Conservation (phyloP, 2,329 filamentous ascomycete species). For the Mollisia scopiformis region DNA sequence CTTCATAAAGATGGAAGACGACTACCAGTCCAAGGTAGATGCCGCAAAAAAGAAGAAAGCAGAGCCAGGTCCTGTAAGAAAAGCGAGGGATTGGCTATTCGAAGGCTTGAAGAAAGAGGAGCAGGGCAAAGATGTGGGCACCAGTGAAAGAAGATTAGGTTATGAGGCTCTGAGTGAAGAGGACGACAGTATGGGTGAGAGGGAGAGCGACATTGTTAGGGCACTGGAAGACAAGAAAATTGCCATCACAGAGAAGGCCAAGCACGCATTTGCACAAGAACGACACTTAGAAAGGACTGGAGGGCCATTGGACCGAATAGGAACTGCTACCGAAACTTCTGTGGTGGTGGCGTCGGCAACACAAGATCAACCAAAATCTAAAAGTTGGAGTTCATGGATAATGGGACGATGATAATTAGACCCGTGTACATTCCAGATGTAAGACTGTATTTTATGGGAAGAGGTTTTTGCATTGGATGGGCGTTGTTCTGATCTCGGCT, state of each 20-base stretch:
- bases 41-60: slow-evolving; percentile 34
- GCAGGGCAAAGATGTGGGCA: slow-evolving; percentile 28
- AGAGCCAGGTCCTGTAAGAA: slow-evolving; percentile 31
- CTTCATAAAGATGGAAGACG: slow-evolving; percentile 60
- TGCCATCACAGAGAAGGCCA: slow-evolving; percentile 28
- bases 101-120: slow-evolving; percentile 38
- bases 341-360: neutral
- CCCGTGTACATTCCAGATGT: slow-evolving; percentile 6
- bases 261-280: slow-evolving; percentile 34
- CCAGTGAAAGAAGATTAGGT: slow-evolving; percentile 26
- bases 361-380: slow-evolving; percentile 20
- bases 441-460: slow-evolving; percentile 33
- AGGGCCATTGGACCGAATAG: slow-evolving; percentile 34
- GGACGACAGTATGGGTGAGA: slow-evolving; percentile 23
- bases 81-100: slow-evolving; percentile 36
- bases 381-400: slow-evolving; percentile 33
- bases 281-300: slow-evolving; percentile 35
- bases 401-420: slow-evolving; percentile 24
- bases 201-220: slow-evolving; percentile 31
- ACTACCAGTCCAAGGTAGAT: slow-evolving; percentile 40
- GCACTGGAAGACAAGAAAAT: slow-evolving; percentile 35
- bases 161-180: slow-evolving; percentile 31
- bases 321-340: slow-evolving; percentile 9
- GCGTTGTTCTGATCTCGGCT: slow-evolving; percentile 17
- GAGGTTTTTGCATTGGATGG: slow-evolving; percentile 24